Evolutionary conservation across 768 basidiomycete species (phyloP), one percentile per base, ranked within the genome.

Genomic region (Boletus edulis): DNA sequence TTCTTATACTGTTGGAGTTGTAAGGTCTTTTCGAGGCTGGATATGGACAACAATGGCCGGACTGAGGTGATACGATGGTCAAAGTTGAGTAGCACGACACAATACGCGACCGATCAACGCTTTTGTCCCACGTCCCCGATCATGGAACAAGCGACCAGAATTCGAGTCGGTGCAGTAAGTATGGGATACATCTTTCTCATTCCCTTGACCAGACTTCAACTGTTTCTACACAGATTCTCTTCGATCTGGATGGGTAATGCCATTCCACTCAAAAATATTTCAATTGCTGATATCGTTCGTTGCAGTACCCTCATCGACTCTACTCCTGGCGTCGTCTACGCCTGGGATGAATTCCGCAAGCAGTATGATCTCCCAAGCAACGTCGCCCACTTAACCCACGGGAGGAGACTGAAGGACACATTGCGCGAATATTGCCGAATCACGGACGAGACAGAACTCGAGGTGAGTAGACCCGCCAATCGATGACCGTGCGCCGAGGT

Each of bases 291-390:
- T 22, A 52, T 54, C 44, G 20, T 53, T 9, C 10, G 39, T 45
- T 32, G 13, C 63, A 89, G 87, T 40, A 90, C 87, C 7, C 78
- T 87, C 55, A 81, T 88, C 64, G 90, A 93, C 72, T 91, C 90
- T 3, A 93, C 91, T 5, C 89, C 89, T 1, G 92, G 91, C 5
- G 87, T 93, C n/a, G 59, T 83, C 48, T 79, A 79, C 55, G 87
- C 89, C 9, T 94, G 92, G 92, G 74, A 81, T 47, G 81, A 74
- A 43, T 94, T 91, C 66, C 76, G 79, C 39, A 74, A 72, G 40
- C 79, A 87, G 54, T 91, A 91, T 58, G 60, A 55, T 66, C 75
- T 62, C 74, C 85, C 79, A 1, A 78, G 80, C 58, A 73, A 70
- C 15, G 72, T 85, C 17, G 79, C 81, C 5, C 80, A 85, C 60